Percentiles rank a stretch among this genome's conserved stretches.
Conservation (phyloP, 208 protist genomes). For the Wallacemonas rigidus region DNA sequence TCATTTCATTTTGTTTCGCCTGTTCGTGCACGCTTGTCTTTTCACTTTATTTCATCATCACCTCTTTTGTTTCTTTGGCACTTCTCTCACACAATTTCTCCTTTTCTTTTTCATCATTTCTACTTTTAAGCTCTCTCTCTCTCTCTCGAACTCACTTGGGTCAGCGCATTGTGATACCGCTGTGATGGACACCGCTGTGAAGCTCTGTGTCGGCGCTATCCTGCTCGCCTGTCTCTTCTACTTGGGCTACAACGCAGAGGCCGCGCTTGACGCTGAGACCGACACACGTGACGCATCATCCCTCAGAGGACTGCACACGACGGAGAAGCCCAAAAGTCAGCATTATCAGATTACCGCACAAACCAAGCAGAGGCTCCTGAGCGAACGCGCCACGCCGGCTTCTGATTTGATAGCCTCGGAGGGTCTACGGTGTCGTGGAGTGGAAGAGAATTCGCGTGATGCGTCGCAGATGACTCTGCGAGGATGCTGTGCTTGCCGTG, state of each 20-base stretch:
- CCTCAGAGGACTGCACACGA: background rate
- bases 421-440: background rate
- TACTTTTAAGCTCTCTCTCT: background rate
- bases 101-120: constrained; percentile 4
- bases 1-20: too few relatives aligned
- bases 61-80: background rate
- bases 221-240: constrained; percentile 8
- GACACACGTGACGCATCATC: background rate
- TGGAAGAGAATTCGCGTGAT: constrained; percentile 17
- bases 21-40: too few relatives aligned
- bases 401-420: background rate
- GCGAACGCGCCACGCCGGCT: background rate
- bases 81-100: background rate
- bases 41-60: too few relatives aligned
- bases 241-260: constrained; percentile 5
- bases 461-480: background rate
- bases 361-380: background rate
- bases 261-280: background rate
- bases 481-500: constrained; percentile 4
- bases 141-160: constrained; percentile 5
- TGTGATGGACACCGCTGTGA: background rate
- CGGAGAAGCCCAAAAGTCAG: background rate
- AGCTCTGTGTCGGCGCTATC: background rate
- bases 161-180: background rate
- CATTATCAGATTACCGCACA: constrained; percentile 9